Percentiles rank a stretch among this genome's conserved stretches.
Evolutionary conservation across 164 flowering plant species (phyloP).

Genomic region (Nymphaea thermarum): DNA sequence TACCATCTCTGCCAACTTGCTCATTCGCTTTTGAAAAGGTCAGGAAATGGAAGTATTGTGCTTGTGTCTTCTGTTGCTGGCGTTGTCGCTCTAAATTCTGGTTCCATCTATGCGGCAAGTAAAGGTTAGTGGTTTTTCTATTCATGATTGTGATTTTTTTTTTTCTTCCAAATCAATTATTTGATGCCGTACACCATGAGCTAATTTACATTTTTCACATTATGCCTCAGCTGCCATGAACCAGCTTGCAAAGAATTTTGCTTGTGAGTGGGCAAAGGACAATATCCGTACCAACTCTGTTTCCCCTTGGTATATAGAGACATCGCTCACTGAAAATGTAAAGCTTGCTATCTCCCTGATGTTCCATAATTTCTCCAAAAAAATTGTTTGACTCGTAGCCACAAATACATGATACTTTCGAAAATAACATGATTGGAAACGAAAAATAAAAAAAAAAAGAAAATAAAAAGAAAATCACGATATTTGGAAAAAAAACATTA

Average conservation of each 20-base stretch:
- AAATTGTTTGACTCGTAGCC: no score
- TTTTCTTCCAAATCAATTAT: no score
- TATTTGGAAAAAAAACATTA: no score
- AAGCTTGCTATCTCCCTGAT: no score
- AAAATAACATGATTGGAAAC: no score
- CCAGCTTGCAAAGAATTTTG: slow-evolving; percentile 56
- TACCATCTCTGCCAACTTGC: slow-evolving; percentile 5
- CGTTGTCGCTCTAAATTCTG: slow-evolving; percentile 10
- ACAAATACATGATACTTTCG: no score
- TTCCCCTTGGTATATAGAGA: slow-evolving; percentile 61
- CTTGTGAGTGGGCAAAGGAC: slow-evolving; percentile 69
- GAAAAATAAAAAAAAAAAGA: no score
- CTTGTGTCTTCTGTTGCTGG: slow-evolving; percentile 35
- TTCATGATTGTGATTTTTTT: background rate
- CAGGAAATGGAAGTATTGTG: slow-evolving; percentile 32
- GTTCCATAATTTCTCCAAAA: no score
- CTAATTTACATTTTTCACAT: no score
- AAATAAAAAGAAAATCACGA: no score
- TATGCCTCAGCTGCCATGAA: slow-evolving; percentile 45
- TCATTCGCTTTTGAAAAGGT: slow-evolving; percentile 40
- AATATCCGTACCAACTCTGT: slow-evolving; percentile 52
- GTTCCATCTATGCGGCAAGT: slow-evolving; percentile 26
- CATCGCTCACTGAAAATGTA: slow-evolving; percentile 29
- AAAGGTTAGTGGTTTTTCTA: slow-evolving; percentile 22
- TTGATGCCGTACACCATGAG: no score